Conservation (phyloP, 352 stramenopile genomes). For the Globisporangium nagaii region DNA sequence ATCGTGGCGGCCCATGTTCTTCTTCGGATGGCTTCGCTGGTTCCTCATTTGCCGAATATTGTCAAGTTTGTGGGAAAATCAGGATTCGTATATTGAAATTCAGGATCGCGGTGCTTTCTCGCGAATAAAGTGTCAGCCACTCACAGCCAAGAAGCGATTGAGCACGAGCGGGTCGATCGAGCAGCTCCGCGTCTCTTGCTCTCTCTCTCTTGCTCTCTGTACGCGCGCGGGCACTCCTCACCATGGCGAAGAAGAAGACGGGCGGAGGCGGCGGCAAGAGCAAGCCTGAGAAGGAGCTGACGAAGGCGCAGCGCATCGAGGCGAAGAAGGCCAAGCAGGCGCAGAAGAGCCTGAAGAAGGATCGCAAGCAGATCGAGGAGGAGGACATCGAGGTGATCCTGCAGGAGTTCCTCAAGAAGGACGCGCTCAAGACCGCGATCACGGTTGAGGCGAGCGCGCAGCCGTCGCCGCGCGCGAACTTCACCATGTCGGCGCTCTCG, state of each 20-base stretch:
- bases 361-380: constrained; percentile 69
- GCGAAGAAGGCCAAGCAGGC: constrained; percentile 82
- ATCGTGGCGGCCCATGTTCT: too few relatives aligned
- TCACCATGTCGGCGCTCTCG: constrained; percentile 65
- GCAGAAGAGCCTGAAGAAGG: constrained; percentile 71
- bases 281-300: constrained; percentile 63
- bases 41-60: too few relatives aligned
- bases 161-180: neutral
- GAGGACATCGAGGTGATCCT: constrained; percentile 81
- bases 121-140: too few relatives aligned
- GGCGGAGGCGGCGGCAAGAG: constrained; percentile 24
- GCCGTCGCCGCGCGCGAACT: constrained; percentile 70
- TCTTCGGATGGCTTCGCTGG: neutral
- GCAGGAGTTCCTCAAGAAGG: constrained; percentile 75
- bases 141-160: neutral
- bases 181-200: neutral
- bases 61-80: too few relatives aligned
- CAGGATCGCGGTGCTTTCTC: too few relatives aligned
- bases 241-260: constrained; percentile 71
- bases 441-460: constrained; percentile 42
- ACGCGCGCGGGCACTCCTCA: neutral
- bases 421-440: constrained; percentile 65
- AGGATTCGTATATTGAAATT: too few relatives aligned
- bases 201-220: constrained; percentile 1
- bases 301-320: constrained; percentile 69